Conservation (phyloP, 345 rosid species). For the Gossypium bickii region DNA sequence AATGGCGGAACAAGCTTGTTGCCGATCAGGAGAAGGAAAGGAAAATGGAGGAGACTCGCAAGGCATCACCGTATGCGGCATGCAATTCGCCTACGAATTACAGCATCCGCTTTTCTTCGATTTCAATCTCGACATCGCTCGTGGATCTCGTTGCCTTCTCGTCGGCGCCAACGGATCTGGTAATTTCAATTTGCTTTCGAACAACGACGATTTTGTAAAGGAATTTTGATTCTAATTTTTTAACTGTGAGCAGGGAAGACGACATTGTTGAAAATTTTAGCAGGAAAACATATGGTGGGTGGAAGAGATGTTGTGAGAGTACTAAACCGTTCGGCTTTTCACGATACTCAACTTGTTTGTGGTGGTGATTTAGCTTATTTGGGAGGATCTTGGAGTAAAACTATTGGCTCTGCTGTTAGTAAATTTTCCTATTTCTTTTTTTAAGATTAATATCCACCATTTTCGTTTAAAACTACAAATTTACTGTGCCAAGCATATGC, state of each 20-base stretch:
- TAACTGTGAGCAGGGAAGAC: slow-evolving; percentile 60
- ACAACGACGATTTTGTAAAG: too few relatives aligned
- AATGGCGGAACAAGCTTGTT: slow-evolving; percentile 34
- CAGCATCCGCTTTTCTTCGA: slow-evolving; percentile 64
- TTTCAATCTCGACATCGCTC: slow-evolving; percentile 55
- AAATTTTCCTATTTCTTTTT: not conserved
- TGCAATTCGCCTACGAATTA: slow-evolving; percentile 72
- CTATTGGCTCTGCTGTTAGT: slow-evolving; percentile 83
- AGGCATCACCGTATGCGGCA: slow-evolving; percentile 52
- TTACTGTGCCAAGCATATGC: slow-evolving; percentile 16
- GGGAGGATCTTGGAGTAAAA: slow-evolving; percentile 96
- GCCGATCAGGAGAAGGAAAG: not conserved
- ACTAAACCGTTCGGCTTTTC: slow-evolving; percentile 74
- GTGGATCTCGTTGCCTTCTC: slow-evolving; percentile 87
- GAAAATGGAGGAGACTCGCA: slow-evolving; percentile 35
- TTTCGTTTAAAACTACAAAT: not conserved
- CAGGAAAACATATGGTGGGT: slow-evolving; percentile 96
- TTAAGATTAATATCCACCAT: not conserved
- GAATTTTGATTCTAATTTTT: not conserved
- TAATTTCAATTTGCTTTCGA: slow-evolving; percentile 17
- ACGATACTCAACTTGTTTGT: slow-evolving; percentile 83
- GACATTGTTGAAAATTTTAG: slow-evolving; percentile 64
- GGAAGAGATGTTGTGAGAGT: slow-evolving; percentile 79
- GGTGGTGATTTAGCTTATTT: slow-evolving; percentile 79
- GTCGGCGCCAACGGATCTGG: slow-evolving; percentile 97